Evolutionary conservation across 2,329 filamentous ascomycete species (phyloP).

Genomic region (Emmonsiellopsis sp.): DNA sequence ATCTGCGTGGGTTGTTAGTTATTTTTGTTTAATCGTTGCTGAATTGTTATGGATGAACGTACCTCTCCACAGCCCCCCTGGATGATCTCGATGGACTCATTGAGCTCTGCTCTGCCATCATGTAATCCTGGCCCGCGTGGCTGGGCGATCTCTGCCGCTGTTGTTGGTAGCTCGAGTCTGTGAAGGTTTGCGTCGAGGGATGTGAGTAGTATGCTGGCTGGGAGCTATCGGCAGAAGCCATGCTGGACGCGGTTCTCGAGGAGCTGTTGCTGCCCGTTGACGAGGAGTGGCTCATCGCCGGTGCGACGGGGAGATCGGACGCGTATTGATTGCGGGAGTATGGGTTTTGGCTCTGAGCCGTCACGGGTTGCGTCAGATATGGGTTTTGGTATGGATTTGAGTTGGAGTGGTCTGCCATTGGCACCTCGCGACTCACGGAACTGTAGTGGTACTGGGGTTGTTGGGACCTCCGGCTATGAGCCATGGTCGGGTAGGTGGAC

Average conservation of each 20-base stretch:
- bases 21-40: neutral
- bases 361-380: constrained; percentile 3
- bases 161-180: constrained; percentile 3
- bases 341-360: neutral
- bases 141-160: neutral
- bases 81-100: neutral
- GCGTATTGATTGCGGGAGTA: neutral
- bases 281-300: constrained; percentile 12
- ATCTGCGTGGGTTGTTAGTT: constrained; percentile 4
- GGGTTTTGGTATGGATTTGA: neutral
- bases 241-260: constrained; percentile 10
- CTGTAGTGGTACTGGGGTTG: neutral
- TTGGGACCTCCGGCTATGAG: constrained; percentile 1
- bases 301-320: constrained; percentile 7
- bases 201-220: neutral
- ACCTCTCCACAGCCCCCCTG: neutral
- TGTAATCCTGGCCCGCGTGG: neutral
- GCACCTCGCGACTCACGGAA: constrained; percentile 2
- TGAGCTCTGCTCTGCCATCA: neutral
- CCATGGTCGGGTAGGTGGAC: neutral
- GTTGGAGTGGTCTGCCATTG: neutral
- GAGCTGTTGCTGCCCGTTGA: constrained; percentile 14
- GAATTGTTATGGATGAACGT: neutral
- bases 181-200: neutral
- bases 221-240: constrained; percentile 1